Conservation (phyloP, 495 filamentous ascomycete species). For the Xylaria acuta region DNA sequence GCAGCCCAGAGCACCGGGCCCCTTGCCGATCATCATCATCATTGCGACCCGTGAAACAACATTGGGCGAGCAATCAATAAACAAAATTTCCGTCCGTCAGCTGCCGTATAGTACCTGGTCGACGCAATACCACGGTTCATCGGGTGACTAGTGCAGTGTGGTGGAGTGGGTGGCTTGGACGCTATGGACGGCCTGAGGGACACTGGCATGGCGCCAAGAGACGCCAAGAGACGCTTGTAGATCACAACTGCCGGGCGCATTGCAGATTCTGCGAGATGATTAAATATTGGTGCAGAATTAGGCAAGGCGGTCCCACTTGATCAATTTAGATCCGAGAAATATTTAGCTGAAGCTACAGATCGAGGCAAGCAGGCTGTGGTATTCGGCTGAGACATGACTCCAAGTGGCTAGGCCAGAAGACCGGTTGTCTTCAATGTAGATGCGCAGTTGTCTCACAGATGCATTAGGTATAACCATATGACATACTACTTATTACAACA, state of each 20-base stretch:
- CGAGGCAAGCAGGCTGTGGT: slow-evolving; percentile 3
- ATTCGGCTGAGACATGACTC: not conserved
- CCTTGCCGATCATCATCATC: slow-evolving; percentile 11
- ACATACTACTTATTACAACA: not conserved
- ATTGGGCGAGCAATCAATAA: slow-evolving; percentile 1
- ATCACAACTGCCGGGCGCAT: slow-evolving; percentile 6
- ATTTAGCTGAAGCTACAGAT: slow-evolving; percentile 11
- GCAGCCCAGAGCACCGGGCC: not conserved
- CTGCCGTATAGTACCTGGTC: not conserved
- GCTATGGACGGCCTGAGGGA: not conserved
- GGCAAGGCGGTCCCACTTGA: slow-evolving; percentile 14
- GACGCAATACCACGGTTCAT: not conserved
- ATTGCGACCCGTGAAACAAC: not conserved
- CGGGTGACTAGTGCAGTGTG: slow-evolving; percentile 11
- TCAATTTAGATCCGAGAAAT: not conserved
- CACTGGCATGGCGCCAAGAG: too few species aligned
- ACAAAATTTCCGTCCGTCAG: not conserved
- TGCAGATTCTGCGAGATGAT: not conserved
- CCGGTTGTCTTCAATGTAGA: not conserved
- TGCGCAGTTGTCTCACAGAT: not conserved
- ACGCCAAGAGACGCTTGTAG: slow-evolving; percentile 11
- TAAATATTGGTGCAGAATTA: slow-evolving; percentile 5
- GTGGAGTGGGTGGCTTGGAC: too few species aligned
- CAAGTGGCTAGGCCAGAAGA: not conserved
- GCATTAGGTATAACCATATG: not conserved